Evolutionary conservation across 768 basidiomycete species (phyloP).

Genomic region (Lactarius hengduanensis): DNA sequence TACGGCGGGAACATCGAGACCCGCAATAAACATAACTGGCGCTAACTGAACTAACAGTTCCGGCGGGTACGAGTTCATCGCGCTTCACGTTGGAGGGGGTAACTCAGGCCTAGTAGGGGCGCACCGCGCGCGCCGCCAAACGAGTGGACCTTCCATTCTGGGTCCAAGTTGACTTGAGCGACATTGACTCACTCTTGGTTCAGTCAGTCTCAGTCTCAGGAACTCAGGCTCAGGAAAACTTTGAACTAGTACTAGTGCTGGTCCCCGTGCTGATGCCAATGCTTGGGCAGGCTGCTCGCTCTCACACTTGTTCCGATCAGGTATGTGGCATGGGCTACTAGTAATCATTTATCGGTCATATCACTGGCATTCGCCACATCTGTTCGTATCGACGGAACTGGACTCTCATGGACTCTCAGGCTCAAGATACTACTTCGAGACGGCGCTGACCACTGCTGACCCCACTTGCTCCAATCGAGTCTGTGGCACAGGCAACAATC

Average conservation of each 20-base stretch:
- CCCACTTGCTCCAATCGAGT: too few species aligned
- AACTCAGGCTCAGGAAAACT: neutral
- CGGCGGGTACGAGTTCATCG: constrained; percentile 90
- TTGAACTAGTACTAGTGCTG: neutral
- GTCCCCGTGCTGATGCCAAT: neutral
- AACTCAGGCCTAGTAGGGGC: neutral
- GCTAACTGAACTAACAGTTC: constrained; percentile 87
- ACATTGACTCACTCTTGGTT: neutral
- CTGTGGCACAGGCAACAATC: too few species aligned
- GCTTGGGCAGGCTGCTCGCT: neutral
- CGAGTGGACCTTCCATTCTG: neutral
- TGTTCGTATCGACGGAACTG: neutral
- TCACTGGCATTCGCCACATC: neutral
- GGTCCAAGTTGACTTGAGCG: too few species aligned
- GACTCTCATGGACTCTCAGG: neutral
- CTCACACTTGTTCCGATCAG: neutral
- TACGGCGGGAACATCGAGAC: constrained; percentile 49
- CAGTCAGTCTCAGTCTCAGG: neutral
- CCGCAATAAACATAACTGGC: constrained; percentile 94
- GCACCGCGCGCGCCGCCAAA: neutral
- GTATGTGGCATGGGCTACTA: too few species aligned
- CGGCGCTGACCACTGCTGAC: neutral
- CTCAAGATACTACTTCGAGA: neutral
- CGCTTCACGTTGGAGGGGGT: neutral
- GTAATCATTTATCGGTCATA: too few species aligned